phyloP scores from a whole-genome alignment of 768 basidiomycete genomes.

The Podaxis rugospora region DNA sequence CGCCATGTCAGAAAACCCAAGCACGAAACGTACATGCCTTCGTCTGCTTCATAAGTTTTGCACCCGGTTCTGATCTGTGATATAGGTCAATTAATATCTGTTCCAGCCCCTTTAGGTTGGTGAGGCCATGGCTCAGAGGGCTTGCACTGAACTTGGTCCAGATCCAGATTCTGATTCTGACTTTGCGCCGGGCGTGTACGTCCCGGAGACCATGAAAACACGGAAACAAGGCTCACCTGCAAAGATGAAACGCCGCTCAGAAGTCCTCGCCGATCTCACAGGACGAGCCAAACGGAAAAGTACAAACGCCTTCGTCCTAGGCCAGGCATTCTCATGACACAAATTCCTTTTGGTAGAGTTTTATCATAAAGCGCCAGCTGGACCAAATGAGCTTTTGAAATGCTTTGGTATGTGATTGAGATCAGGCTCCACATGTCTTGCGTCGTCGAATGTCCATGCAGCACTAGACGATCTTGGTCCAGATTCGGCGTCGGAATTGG shows the following conservation, averaged over 20 bases:
- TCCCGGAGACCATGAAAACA: conserved; percentile 26
- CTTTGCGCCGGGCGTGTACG: conserved; percentile 38
- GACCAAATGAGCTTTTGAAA: conserved; percentile 2
- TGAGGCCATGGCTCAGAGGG: not conserved
- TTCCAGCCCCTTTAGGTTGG: conserved; percentile 33
- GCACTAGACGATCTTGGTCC: not conserved
- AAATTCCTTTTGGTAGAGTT: not conserved
- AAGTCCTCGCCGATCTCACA: not conserved
- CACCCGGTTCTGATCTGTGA: conserved; percentile 1
- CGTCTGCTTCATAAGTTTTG: not conserved
- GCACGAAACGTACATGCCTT: conserved; percentile 23
- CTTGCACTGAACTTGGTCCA: conserved; percentile 11
- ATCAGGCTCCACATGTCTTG: not conserved
- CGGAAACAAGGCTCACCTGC: conserved; percentile 19
- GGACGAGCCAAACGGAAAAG: conserved; percentile 8
- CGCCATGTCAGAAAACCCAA: conserved; percentile 14
- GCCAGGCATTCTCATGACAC: not conserved
- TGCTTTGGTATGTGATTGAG: conserved; percentile 4
- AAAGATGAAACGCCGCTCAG: conserved; percentile 13
- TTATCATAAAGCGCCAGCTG: not conserved
- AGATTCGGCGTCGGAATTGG: conserved; percentile 9
- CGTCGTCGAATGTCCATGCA: not conserved
- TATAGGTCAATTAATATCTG: conserved; percentile 28
- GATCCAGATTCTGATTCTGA: conserved; percentile 48
- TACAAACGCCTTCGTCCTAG: not conserved